Base-by-base conservation (phyloP, 208 protist genomes). In the Leishmania tarentolae region DNA sequence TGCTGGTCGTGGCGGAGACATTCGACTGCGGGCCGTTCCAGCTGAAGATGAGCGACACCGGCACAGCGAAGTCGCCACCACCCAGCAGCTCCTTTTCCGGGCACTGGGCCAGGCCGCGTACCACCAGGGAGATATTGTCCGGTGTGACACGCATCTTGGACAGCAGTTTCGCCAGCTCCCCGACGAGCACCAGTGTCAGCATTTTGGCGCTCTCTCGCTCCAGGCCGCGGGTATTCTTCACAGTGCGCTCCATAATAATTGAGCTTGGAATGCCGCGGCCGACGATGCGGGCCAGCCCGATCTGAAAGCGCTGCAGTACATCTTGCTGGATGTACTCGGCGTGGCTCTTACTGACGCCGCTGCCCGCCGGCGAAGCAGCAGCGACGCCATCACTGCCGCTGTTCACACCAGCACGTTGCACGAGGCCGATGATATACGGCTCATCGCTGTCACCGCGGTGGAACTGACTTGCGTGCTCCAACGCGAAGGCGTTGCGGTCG, bases 71-170 rank as follows among this genome's bases (percentile, higher is more conserved):
- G 82, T 94, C 92, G 73, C 89, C 89, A 2, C 70, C 68, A 42
- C 83, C 85, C 52, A 97, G 81, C 65, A 76, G 86, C 71, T 92
- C 83, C 75, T 92, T 89, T 84, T 95, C 94, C 0, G 91, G 86
- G 74, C 90, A 93, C 70, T 94, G 90, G 47, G 90, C 79, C 35
- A 97, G 85, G 13, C 94, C 94, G 44, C 94, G 94, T 19, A 88
- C 63, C 21, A 92, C 87, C 47, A 94, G 61, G 17, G 89, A 83
- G 75, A 97, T 89, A 75, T 80, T 90, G 74, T 95, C 89, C 46
- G 87, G 86, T 40, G 92, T 86, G 65, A 97, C 84, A 19, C 86
- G 84, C 84, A 94, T 87, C 37, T 88, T 83, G 35, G 79, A 56
- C 47, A 97, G 85, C 69, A 97, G 83, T 65, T 80, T 66, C 19